Evolutionary conservation across 805 yeast species (phyloP), one percentile per base, ranked within the genome.

Genomic region (Diddensiella caesifluorescens): DNA sequence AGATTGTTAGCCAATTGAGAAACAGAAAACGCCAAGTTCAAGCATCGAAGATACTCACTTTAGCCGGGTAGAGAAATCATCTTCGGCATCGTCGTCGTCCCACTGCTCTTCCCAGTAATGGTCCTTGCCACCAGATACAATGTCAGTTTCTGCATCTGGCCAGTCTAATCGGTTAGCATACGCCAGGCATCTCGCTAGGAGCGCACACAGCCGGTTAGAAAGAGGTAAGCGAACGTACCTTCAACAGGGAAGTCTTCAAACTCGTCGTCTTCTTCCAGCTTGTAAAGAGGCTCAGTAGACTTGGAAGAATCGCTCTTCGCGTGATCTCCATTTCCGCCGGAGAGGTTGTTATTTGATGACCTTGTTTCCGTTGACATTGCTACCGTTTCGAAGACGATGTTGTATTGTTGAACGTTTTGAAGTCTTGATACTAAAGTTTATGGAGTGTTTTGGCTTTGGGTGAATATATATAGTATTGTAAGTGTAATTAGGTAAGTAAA

Each of bases 171-270:
- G n/a, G n/a, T n/a, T n/a, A n/a, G n/a, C n/a, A n/a, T n/a, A n/a
- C n/a, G n/a, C n/a, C n/a, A n/a, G n/a, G n/a, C n/a, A n/a, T n/a
- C n/a, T n/a, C n/a, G n/a, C n/a, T n/a, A n/a, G n/a, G n/a, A n/a
- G n/a, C n/a, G n/a, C n/a, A n/a, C n/a, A n/a, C n/a, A n/a, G n/a
- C n/a, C n/a, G n/a, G n/a, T n/a, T n/a, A n/a, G n/a, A n/a, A n/a
- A n/a, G n/a, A n/a, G n/a, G n/a, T n/a, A n/a, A n/a, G n/a, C n/a
- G n/a, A n/a, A n/a, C n/a, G n/a, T 51, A 71, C 75, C 72, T 58
- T 88, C 95, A 42, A 78, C 87, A 12, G 95, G 96, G 69, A 90
- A 90, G 60, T 90, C 97, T 67, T 90, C 97, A 59, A 90, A 90
- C 62, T 89, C 97, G 60, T 90, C 97, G 57, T 90, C 97, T 55